These are phyloP conservation scores for Conticribra weissflogii DNA, from an alignment of 108 stramenopile genomes.

Conservation along the genomic window DNA sequence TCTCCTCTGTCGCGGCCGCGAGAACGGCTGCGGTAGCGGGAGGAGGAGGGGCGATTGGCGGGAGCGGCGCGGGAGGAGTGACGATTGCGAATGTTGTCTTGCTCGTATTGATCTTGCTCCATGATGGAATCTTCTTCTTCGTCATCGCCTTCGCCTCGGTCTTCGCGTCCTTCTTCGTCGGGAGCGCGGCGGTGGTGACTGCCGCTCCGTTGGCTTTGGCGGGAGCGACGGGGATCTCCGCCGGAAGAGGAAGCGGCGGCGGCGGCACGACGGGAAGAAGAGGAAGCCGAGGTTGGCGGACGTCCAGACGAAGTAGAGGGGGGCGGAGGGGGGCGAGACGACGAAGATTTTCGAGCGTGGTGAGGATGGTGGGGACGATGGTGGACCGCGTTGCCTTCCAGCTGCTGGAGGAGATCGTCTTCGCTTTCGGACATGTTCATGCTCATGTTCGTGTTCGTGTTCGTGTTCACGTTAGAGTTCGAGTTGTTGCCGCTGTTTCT, in stretches of 20 bases:
- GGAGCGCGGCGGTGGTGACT: neutral
- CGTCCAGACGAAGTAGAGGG: too few relatives aligned
- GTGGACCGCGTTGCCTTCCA: too few relatives aligned
- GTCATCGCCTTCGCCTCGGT: neutral
- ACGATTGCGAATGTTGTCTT: neutral
- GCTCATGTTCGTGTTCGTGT: neutral
- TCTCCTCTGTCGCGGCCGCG: neutral
- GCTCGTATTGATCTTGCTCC: too few relatives aligned
- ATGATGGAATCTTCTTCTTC: neutral
- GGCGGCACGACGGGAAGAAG: neutral
- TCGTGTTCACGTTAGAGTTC: neutral
- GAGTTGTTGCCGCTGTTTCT: too few relatives aligned
- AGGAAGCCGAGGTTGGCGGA: neutral
- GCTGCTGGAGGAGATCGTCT: too few relatives aligned
- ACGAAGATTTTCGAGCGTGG: neutral
- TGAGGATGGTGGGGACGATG: too few relatives aligned
- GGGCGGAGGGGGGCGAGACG: neutral
- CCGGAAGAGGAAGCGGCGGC: neutral
- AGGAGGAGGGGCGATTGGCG: neutral
- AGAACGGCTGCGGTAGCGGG: neutral
- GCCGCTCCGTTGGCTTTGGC: neutral
- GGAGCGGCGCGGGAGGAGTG: neutral
- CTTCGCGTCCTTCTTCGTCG: neutral
- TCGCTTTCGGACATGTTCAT: too few relatives aligned
- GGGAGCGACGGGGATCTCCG: neutral